Evolutionary conservation across 1,284 basidiomycete genomes (phyloP).

Genomic region (Cryptococcus amylolentus): DNA sequence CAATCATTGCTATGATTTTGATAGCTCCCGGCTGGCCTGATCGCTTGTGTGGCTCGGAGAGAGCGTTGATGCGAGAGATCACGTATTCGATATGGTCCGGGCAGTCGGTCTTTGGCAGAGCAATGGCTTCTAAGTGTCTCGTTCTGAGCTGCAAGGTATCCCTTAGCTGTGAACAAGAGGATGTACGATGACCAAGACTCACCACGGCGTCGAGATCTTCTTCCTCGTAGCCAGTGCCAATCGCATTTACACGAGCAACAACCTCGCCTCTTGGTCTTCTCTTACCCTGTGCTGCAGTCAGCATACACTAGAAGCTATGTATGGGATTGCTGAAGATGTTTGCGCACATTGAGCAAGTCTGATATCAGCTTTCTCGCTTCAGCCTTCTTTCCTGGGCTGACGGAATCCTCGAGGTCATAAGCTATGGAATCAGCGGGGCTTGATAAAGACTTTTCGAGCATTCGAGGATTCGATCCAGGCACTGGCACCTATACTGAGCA

Average conservation of each 20-base stretch:
- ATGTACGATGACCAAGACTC: slow-evolving; percentile 24
- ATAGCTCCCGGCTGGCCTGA: slow-evolving; percentile 48
- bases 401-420: slow-evolving; percentile 83
- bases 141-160: slow-evolving; percentile 29
- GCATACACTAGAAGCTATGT: neutral
- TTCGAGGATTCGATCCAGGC: slow-evolving; percentile 69
- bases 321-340: too few species aligned
- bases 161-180: neutral
- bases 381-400: slow-evolving; percentile 65
- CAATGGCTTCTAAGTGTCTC: slow-evolving; percentile 57
- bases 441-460: slow-evolving; percentile 71
- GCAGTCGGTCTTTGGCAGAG: slow-evolving; percentile 75
- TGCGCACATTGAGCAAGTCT: slow-evolving; percentile 55
- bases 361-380: slow-evolving; percentile 60
- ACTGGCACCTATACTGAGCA: slow-evolving; percentile 49
- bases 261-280: slow-evolving; percentile 52
- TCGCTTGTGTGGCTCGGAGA: slow-evolving; percentile 26
- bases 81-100: slow-evolving; percentile 63
- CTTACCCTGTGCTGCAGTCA: slow-evolving; percentile 16
- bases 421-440: slow-evolving; percentile 67
- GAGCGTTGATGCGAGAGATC: slow-evolving; percentile 51
- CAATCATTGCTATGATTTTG: slow-evolving; percentile 69
- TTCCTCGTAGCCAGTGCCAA: slow-evolving; percentile 66
- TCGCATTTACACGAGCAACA: slow-evolving; percentile 71
- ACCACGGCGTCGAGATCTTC: slow-evolving; percentile 69